Conservation (phyloP, 2,329 filamentous ascomycete genomes). For the Trichoderma endophyticum region DNA sequence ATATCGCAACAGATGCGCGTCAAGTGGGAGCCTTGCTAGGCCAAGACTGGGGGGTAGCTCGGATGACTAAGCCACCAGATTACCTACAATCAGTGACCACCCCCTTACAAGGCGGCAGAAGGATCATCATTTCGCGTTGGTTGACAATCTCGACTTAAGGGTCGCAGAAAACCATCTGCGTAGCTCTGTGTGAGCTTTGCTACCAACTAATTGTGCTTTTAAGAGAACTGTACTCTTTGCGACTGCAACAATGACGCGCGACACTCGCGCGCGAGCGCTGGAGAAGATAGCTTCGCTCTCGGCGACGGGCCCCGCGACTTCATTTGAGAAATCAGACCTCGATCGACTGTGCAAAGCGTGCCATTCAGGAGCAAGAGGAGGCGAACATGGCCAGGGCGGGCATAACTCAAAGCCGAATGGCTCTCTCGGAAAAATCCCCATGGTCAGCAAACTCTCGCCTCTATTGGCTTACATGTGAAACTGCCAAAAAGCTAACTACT, state of each 20-base stretch:
- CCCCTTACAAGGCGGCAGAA: conserved; percentile 10
- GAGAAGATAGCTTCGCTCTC: conserved; percentile 64
- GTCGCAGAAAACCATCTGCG: conserved; percentile 4
- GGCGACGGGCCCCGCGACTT: conserved; percentile 49
- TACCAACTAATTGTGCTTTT: background rate
- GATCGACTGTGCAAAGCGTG: conserved; percentile 60
- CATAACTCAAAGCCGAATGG: conserved; percentile 35
- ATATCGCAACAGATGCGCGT: conserved; percentile 37
- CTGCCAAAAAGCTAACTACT: background rate
- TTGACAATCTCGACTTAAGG: background rate
- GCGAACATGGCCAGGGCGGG: conserved; percentile 49
- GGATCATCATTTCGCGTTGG: conserved; percentile 1
- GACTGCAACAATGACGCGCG: conserved; percentile 43
- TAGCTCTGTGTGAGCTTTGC: conserved; percentile 1
- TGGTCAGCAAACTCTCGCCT: conserved; percentile 45
- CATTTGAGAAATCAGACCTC: conserved; percentile 61
- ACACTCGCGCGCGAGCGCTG: conserved; percentile 60
- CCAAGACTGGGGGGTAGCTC: conserved; percentile 31
- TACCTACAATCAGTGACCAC: conserved; percentile 5
- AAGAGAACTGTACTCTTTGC: background rate
- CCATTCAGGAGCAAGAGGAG: conserved; percentile 43
- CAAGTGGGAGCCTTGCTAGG: conserved; percentile 51
- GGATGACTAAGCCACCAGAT: conserved; percentile 39
- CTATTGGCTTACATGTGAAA: background rate
- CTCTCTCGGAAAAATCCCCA: conserved; percentile 54